Evolutionary conservation across 192 early-diverging fungal species (phyloP).

Genomic region (Dissophora globulifera): DNA sequence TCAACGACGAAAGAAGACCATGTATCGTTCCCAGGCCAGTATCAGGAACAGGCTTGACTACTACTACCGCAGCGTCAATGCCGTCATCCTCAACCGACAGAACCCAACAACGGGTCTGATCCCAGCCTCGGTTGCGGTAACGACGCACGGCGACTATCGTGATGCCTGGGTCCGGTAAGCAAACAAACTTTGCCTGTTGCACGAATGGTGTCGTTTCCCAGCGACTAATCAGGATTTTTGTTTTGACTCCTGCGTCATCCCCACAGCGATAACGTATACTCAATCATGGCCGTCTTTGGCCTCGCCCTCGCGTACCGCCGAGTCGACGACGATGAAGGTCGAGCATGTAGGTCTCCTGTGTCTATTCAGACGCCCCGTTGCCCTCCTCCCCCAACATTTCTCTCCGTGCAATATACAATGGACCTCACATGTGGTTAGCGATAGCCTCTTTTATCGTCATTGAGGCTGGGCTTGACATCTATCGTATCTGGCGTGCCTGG

Average conservation of each 20-base stretch:
- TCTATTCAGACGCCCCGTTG: too few relatives aligned
- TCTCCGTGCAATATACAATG: too few relatives aligned
- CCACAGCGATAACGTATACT: slow-evolving; percentile 87
- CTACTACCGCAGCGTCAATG: slow-evolving; percentile 78
- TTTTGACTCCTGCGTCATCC: background rate
- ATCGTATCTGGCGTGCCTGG: background rate
- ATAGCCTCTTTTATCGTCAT: too few relatives aligned
- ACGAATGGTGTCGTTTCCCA: background rate
- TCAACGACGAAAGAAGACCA: too few relatives aligned
- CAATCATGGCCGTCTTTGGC: slow-evolving; percentile 85
- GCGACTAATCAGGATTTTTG: background rate
- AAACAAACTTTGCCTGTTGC: background rate
- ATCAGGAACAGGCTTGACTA: slow-evolving; percentile 69
- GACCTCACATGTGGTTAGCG: too few relatives aligned
- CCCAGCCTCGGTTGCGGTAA: slow-evolving; percentile 87
- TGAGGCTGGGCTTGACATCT: too few relatives aligned
- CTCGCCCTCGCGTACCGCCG: slow-evolving; percentile 86
- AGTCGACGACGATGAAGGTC: slow-evolving; percentile 84
- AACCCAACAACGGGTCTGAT: slow-evolving; percentile 87
- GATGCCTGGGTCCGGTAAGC: slow-evolving; percentile 89
- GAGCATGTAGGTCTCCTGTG: slow-evolving; percentile 72
- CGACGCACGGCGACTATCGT: slow-evolving; percentile 87
- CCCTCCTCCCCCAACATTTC: too few relatives aligned
- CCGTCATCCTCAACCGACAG: slow-evolving; percentile 82
- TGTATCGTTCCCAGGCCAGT: slow-evolving; percentile 43